Base-by-base conservation (phyloP, 176 grass and related monocot genomes). In the Phoenix dactylifera region DNA sequence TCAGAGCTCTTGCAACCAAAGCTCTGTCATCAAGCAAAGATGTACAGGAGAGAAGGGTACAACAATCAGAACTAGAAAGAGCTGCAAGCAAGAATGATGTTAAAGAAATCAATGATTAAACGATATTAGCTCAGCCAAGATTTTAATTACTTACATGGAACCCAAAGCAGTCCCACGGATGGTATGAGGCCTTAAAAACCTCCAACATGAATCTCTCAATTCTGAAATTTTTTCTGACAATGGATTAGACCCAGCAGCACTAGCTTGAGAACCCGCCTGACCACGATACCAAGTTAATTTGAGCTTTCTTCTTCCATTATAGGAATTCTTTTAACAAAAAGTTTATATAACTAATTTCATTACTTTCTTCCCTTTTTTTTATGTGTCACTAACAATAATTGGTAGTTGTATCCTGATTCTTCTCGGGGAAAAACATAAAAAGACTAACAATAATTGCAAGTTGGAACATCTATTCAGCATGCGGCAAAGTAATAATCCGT, bases 161-260 rank as follows among this genome's bases (percentile, higher is more conserved):
- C 93, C 93, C 71, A 97, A 62, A 83, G 84, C 76, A 78, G 93
- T 97, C 65, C 93, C 93, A 5, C 93, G 76, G 67, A 97, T 97
- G 26, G 92, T 97, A 64, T 97, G 92, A 59, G 92, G 92, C 66
- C 92, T 82, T 15, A 97, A 59, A 77, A 97, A 91, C 80, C 93
- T 87, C 93, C 93, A 97, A 68, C 78, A 97, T 15, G 79, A 83
- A 77, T 91, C 81, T 78, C 80, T 69, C 35, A 97, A 64, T 39
- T 97, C 60, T 57, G 76, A 62, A 16, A 97, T 4, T 50, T 72
- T 79, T 57, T 84, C 80, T 3, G 69, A 74, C 26, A 90, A 64
- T 49, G 75, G 68, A 24, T 60, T 74, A 2, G 80, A 65, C 24
- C 75, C 75, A 64, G 68, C 87, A 56, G 87, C 78, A 77, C 68